Base-by-base conservation (phyloP, 805 yeast species). In the Brettanomyces custersianus region DNA sequence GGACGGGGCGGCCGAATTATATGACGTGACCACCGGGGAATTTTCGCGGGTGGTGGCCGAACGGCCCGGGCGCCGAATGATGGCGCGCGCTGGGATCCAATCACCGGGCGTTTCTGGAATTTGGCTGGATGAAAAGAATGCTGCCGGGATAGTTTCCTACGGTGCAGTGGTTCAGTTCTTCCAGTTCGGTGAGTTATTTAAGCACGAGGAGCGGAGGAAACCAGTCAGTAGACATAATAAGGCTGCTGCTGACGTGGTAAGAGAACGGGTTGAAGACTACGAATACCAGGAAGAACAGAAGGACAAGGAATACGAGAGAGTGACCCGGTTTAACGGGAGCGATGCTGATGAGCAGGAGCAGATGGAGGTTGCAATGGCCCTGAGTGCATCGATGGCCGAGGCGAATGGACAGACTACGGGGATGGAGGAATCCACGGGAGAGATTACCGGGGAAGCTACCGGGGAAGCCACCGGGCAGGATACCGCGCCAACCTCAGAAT, bases 311-410 rank as follows among this genome's bases (percentile, higher is more conserved):
- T 28, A 37, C 12, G 39, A 40, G 4, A 24, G 66, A 34, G 44
- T 68, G 20, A 62, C 62, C 24, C 70, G 64, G 49, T 72, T 62
- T 46, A 72, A 72, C 45, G 79, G 78, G 2, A 48, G 49, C 13
- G 49, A 49, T 3, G 46, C 48, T 12, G 52, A 49, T 4, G 67
- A 63, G 35, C 64, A 64, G 5, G 71, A 65, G 20, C 66, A 63
- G 38, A 42, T 63, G 20, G 54, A 59, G 19, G 47, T 65, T 45
- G 72, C 71, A 2, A 36, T 68, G 31, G 72, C 73, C 4, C 40
- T 70, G 42, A 59, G 63, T 40, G 54, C 48, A 25, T 58, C 62
- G 20, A 22, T 50, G 32, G 24, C 24, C 50, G 8, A 51, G 56
- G 4, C 41, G 37, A 20, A 16, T 26, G 5, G 50, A 45, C 21